Evolutionary conservation across 345 rosid genomes (phyloP), one percentile per base, ranked within the genome.

Genomic region (Corchorus olitorius): DNA sequence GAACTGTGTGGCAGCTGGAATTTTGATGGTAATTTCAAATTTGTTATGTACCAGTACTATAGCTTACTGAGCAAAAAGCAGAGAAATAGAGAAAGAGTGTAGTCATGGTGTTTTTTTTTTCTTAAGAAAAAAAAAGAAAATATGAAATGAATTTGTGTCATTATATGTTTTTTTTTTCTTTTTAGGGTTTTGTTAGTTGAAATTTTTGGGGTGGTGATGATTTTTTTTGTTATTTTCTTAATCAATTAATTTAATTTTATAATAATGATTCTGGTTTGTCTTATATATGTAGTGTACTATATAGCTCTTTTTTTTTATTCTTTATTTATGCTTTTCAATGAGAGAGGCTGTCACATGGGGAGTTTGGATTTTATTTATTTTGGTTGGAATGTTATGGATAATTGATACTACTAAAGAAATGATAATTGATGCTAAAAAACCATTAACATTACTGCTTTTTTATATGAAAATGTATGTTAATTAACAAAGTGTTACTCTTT

Each of bases 1-100:
- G 65, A 45, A 52, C 59, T 73, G 75, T 83, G 83, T 79, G 83
- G 79, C 78, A 78, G 83, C 78, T 67, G 77, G 52, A 43, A 9
- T n/a, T 35, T 46, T 4, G 43, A 39, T 39, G 41, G 20, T 20
- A 52, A 48, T n/a, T 6, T 9, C 9, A n/a, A 7, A 61, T 34
- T 8, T 71, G 62, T n/a, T 53, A 35, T 37, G 13, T 11, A 20
- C 2, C n/a, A n/a, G 13, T 11, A 27, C 27, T 27, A 27, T 27
- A 27, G 27, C n/a, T n/a, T n/a, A n/a, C n/a, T 27, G 1, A 35
- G 61, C 33, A 33, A 58, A 35, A 71, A 61, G 50, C 16, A 54
- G 33, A n/a, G 17, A 37, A 17, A 67, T 22, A 6, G 39, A 66
- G 27, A 52, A 52, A 53, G 56, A 53, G 37, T 6, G 13, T 1